Percentiles rank a stretch among this genome's conserved stretches.
Evolutionary conservation across 768 basidiomycete genomes (phyloP).

Genomic region (Xerocomellus chrysenteron): DNA sequence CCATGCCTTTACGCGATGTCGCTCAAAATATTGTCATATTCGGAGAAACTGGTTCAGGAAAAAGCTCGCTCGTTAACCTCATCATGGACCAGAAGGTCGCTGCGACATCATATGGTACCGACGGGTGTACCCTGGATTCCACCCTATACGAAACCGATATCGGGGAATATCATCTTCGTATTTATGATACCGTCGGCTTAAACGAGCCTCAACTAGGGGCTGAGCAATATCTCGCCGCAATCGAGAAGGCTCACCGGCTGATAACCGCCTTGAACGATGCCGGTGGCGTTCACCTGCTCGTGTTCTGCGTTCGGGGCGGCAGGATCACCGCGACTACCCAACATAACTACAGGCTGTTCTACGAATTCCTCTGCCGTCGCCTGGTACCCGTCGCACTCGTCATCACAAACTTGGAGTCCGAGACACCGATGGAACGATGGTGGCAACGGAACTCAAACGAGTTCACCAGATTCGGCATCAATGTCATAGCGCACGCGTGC

Average conservation of each 20-base stretch:
- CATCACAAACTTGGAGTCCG: constrained; percentile 40
- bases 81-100: constrained; percentile 33
- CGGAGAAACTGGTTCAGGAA: constrained; percentile 35
- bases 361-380: constrained; percentile 38
- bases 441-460: constrained; percentile 31
- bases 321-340: constrained; percentile 35
- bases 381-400: constrained; percentile 40
- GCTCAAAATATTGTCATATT: constrained; percentile 33
- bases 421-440: constrained; percentile 34
- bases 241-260: constrained; percentile 32
- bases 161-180: constrained; percentile 14
- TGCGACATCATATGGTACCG: constrained; percentile 30
- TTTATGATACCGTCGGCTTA: constrained; percentile 35
- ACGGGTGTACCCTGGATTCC: constrained; percentile 38
- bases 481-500: constrained; percentile 28
- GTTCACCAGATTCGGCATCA: constrained; percentile 24
- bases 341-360: constrained; percentile 39
- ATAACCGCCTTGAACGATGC: constrained; percentile 26
- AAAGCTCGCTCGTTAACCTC: constrained; percentile 47
- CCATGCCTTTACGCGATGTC: constrained; percentile 13
- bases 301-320: constrained; percentile 39
- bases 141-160: constrained; percentile 21
- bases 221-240: constrained; percentile 23
- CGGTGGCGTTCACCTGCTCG: constrained; percentile 39
- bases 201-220: constrained; percentile 27